Conservation (phyloP, 1,284 basidiomycete species). For the Pseudozyma hubeiensis region DNA sequence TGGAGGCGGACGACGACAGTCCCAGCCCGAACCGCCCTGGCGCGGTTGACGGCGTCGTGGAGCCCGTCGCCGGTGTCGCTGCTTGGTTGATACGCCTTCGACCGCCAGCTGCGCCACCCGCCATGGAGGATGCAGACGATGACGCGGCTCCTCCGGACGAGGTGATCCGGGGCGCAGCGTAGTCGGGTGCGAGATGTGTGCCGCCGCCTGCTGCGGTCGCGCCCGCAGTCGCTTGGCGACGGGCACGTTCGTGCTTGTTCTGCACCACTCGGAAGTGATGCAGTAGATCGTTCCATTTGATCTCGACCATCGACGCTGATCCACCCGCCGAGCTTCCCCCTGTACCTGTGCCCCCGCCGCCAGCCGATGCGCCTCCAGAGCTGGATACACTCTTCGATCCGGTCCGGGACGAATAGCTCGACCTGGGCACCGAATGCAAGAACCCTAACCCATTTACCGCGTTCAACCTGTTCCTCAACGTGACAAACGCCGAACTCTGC, state of each 20-base stretch:
- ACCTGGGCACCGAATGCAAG: slow-evolving; percentile 83
- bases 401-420: slow-evolving; percentile 18
- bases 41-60: slow-evolving; percentile 10
- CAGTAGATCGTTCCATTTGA: slow-evolving; percentile 65
- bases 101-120: slow-evolving; percentile 8
- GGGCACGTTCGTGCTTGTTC: slow-evolving; percentile 60
- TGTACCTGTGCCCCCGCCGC: slow-evolving; percentile 8
- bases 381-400: slow-evolving; percentile 11
- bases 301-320: slow-evolving; percentile 39
- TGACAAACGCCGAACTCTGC: slow-evolving; percentile 95
- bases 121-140: slow-evolving; percentile 15
- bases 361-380: slow-evolving; percentile 4
- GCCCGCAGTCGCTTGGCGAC: slow-evolving; percentile 31
- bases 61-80: slow-evolving; percentile 12
- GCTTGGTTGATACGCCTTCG: slow-evolving; percentile 35
- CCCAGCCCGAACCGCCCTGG: slow-evolving; percentile 31
- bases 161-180: slow-evolving; percentile 25
- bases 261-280: slow-evolving; percentile 64
- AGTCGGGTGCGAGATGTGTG: slow-evolving; percentile 21
- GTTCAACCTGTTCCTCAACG: slow-evolving; percentile 89
- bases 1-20: slow-evolving; percentile 9
- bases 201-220: slow-evolving; percentile 7
- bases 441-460: slow-evolving; percentile 96
- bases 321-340: slow-evolving; percentile 7
- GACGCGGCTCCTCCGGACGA: slow-evolving; percentile 3